phyloP scores from a whole-genome alignment of 148 eudicot genomes.

The Vaccinium corymbosum region DNA sequence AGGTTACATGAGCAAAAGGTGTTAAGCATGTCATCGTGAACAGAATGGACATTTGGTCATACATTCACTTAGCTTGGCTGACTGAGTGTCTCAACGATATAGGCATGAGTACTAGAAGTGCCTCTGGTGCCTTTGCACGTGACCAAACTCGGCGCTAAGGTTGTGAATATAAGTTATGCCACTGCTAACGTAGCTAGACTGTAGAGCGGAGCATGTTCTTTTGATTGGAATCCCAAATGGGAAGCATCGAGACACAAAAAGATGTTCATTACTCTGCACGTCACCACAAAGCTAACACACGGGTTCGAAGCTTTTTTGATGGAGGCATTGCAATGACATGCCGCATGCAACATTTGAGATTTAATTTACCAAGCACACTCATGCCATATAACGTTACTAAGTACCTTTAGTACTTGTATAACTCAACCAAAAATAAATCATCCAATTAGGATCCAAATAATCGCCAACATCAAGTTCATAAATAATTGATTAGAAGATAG shows the following conservation, averaged over 20 bases:
- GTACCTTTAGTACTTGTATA: not conserved
- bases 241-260: not conserved
- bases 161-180: no score
- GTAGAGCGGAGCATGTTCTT: not conserved
- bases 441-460: not conserved
- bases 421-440: not conserved
- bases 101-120: not conserved
- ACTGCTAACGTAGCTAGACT: not conserved
- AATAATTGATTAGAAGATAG: not conserved
- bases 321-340: slow-evolving; percentile 1
- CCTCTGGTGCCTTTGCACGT: not conserved
- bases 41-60: not conserved
- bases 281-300: not conserved
- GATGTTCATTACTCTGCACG: not conserved
- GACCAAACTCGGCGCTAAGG: not conserved
- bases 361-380: not conserved
- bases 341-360: not conserved
- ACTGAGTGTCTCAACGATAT: not conserved
- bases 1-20: not conserved
- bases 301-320: not conserved
- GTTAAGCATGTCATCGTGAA: not conserved
- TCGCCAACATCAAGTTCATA: not conserved
- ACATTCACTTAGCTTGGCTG: not conserved
- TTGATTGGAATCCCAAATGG: not conserved
- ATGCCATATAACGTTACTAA: not conserved